Base-by-base conservation (phyloP, 2,329 filamentous ascomycete species). In the Fusarium burgessii region DNA sequence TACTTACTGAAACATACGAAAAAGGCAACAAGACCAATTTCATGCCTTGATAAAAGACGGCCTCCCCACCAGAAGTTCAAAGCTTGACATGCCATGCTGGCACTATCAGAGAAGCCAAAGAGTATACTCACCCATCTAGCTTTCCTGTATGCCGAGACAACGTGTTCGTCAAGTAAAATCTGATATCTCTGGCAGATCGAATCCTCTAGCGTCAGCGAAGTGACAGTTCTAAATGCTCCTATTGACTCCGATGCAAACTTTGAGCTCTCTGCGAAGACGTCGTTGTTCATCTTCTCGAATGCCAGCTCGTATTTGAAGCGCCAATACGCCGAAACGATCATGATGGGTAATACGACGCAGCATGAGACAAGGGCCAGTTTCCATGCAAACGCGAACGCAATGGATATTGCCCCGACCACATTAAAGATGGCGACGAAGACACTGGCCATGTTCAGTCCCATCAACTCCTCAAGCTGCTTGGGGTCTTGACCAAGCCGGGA, bases 241-340 rank as follows among this genome's bases (percentile, higher is more conserved):
- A 94, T 92, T 7, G 91, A 88, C 77, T 95, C 92, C 2, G 91
- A 88, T 0, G 91, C 92, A 72, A 94, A 93, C 73, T 92, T 89
- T 23, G 92, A 92, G 74, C 90, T 93, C 71, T 91, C 88, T 18
- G 87, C 85, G 71, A 93, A 94, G 0, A 93, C 90, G 14, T 85
- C 85, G 2, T 87, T 86, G 70, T 92, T 92, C 84, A 92, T 88
- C 72, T 88, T 85, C 67, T 92, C 90, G 64, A 93, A 93, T 66
- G 90, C 82, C n/a, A 89, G 78, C 77, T 92, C 90, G 71, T 88
- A 88, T 66, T 81, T 84, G 70, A 89, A 80, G 3, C 87, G 84
- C 78, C 83, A 86, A 73, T 84, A 89, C 0, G 83, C 84, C 0
- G 84, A 82, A 8, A 78, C 58, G 6, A 89, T 70, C 46, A 84